Percentiles rank a stretch among this genome's conserved stretches.
These are phyloP conservation scores for Chaetomium sp. DNA, from an alignment of 2,329 filamentous ascomycete species.

Conservation along the genomic window DNA sequence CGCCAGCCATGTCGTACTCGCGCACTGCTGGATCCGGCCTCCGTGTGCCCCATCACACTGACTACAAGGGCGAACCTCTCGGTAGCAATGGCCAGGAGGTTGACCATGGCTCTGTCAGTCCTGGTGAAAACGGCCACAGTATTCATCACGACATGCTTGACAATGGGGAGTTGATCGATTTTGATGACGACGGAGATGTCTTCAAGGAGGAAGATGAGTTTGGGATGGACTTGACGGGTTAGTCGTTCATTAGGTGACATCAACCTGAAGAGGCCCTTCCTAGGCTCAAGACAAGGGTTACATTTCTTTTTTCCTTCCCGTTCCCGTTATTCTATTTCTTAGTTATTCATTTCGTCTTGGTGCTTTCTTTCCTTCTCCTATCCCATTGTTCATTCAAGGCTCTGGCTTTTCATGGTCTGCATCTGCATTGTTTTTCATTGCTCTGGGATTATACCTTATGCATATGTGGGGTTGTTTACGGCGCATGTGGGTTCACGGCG, in stretches of 20 bases:
- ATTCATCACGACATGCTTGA: constrained; percentile 43
- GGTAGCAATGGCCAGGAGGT: constrained; percentile 36
- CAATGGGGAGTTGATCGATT: constrained; percentile 56
- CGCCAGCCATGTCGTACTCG: constrained; percentile 65
- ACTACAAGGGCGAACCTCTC: constrained; percentile 75
- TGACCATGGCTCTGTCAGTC: constrained; percentile 48
- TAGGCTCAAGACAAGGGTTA: no score
- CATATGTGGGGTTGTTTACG: constrained; percentile 19
- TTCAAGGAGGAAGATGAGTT: constrained; percentile 97
- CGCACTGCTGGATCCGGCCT: constrained; percentile 77
- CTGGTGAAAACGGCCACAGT: constrained; percentile 34
- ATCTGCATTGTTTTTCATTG: constrained; percentile 15
- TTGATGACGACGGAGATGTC: constrained; percentile 65
- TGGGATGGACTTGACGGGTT: constrained; percentile 64
- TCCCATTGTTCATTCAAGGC: constrained; percentile 6
- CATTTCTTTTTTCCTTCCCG: neutral
- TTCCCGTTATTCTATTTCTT: neutral
- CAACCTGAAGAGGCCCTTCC: neutral
- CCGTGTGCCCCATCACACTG: constrained; percentile 87
- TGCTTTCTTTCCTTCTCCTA: constrained; percentile 4
- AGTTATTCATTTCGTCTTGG: constrained; percentile 9
- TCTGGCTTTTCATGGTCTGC: constrained; percentile 6
- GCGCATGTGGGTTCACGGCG: constrained; percentile 15
- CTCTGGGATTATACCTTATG: constrained; percentile 8
- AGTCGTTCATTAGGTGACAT: neutral